These are phyloP conservation scores for Yarrowia sp. DNA, from an alignment of 805 yeast species.

Conservation along the genomic window DNA sequence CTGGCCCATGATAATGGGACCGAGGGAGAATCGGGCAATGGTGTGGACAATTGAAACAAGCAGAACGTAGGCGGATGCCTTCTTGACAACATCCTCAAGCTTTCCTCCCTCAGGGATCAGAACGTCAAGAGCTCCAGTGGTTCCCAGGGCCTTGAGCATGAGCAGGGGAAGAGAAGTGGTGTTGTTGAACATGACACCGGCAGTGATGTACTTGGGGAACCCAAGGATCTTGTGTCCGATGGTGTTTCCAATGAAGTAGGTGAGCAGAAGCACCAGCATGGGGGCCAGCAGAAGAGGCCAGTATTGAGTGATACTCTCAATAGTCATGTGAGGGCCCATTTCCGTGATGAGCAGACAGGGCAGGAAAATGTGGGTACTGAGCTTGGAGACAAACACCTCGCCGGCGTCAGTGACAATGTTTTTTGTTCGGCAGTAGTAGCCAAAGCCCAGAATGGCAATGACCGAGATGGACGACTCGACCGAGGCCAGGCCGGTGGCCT, in stretches of 20 bases:
- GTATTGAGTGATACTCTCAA: constrained; percentile 40
- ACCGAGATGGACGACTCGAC: constrained; percentile 42
- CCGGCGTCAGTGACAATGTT: constrained; percentile 38
- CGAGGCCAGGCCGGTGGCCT: constrained; percentile 37
- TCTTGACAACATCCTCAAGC: constrained; percentile 33
- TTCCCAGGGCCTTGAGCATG: constrained; percentile 40
- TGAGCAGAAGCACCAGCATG: constrained; percentile 31
- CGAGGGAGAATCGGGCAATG: constrained; percentile 42
- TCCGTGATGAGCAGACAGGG: constrained; percentile 42
- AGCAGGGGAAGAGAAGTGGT: constrained; percentile 43
- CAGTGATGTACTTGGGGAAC: constrained; percentile 41
- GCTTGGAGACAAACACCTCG: constrained; percentile 39
- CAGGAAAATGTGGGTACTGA: constrained; percentile 42
- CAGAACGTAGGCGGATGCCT: constrained; percentile 43
- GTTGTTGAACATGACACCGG: constrained; percentile 44
- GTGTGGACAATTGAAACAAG: constrained; percentile 42
- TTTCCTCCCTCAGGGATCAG: constrained; percentile 41
- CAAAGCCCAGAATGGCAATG: constrained; percentile 41
- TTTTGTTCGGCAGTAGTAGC: constrained; percentile 39
- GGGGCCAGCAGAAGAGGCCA: constrained; percentile 43
- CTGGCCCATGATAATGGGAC: constrained; percentile 41
- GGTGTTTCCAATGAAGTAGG: constrained; percentile 40
- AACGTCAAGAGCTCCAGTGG: constrained; percentile 42
- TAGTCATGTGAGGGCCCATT: constrained; percentile 43
- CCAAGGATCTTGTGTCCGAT: constrained; percentile 39